These are phyloP conservation scores for Penicillium sp. DNA, from an alignment of 2,329 filamentous ascomycete genomes.

Conservation along the genomic window DNA sequence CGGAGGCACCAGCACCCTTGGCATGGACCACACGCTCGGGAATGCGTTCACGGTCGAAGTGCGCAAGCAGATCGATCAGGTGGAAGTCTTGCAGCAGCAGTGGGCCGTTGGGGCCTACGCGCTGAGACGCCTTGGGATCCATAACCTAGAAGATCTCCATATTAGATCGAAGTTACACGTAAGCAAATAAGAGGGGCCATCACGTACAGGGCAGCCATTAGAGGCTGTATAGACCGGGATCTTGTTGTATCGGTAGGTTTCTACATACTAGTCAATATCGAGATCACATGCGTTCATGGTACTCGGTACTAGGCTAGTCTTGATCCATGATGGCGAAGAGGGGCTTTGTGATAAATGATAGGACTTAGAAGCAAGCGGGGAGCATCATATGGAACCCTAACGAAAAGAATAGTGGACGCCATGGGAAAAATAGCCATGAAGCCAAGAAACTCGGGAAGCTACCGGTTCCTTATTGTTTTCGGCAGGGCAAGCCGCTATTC, in stretches of 20 bases:
- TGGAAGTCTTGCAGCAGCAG: conserved; percentile 66
- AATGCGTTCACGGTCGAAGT: conserved; percentile 44
- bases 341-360: background rate
- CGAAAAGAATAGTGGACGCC: background rate
- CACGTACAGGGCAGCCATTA: conserved; percentile 54
- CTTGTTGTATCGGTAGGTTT: conserved; percentile 56
- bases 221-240: conserved; percentile 61
- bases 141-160: conserved; percentile 40
- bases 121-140: conserved; percentile 54
- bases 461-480: background rate
- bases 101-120: conserved; percentile 58
- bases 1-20: conserved; percentile 44
- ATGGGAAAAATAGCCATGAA: background rate
- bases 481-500: background rate
- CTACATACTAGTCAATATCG: conserved; percentile 19
- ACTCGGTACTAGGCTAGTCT: conserved; percentile 32
- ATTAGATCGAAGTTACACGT: conserved; percentile 2
- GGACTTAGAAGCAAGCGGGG: background rate
- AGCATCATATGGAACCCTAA: background rate
- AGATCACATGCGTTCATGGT: background rate
- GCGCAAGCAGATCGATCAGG: conserved; percentile 60
- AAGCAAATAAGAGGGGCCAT: background rate
- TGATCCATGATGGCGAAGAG: conserved; percentile 34
- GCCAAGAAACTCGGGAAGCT: background rate
- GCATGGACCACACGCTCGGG: conserved; percentile 47